phyloP scores from a whole-genome alignment of 225 moss, liverwort and hornwort species.

The Bryoerythrophyllum caledonicum region DNA sequence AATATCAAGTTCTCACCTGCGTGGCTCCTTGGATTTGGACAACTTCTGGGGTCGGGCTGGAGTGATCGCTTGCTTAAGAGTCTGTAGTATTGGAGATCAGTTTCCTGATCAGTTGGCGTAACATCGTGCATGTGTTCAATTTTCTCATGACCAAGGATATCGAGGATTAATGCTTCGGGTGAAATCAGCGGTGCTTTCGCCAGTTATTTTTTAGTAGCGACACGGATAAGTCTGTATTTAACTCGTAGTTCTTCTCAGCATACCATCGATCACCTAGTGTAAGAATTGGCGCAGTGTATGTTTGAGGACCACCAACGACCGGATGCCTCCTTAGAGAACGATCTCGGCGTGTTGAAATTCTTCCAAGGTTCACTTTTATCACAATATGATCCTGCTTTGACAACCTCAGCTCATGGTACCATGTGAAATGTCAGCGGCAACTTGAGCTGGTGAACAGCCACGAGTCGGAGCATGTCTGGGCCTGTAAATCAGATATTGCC shows the following conservation, averaged over 20 bases:
- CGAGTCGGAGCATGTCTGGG: constrained; percentile 92
- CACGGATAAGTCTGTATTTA: constrained; percentile 92
- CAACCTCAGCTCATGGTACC: constrained; percentile 87
- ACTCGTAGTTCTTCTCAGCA: constrained; percentile 98
- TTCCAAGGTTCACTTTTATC: constrained; percentile 83
- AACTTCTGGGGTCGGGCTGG: constrained; percentile 85
- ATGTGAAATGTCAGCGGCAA: constrained; percentile 92
- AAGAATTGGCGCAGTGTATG: constrained; percentile 90
- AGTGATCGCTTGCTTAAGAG: constrained; percentile 95
- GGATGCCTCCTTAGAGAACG: constrained; percentile 68
- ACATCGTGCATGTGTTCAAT: constrained; percentile 94
- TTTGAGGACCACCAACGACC: constrained; percentile 93
- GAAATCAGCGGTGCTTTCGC: constrained; percentile 99
- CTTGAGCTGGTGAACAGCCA: constrained; percentile 97
- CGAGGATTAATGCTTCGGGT: constrained; percentile 94
- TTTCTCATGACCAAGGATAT: constrained; percentile 98
- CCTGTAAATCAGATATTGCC: constrained; percentile 96
- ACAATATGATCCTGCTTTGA: constrained; percentile 74
- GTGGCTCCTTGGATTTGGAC: constrained; percentile 98
- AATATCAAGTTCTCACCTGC: constrained; percentile 98
- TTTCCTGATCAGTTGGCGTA: constrained; percentile 98
- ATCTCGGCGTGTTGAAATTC: constrained; percentile 77
- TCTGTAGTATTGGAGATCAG: constrained; percentile 95
- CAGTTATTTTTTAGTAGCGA: constrained; percentile 95
- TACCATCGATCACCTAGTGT: constrained; percentile 96